Conservation (phyloP, 2,329 filamentous ascomycete genomes). For the Botrytis aclada region DNA sequence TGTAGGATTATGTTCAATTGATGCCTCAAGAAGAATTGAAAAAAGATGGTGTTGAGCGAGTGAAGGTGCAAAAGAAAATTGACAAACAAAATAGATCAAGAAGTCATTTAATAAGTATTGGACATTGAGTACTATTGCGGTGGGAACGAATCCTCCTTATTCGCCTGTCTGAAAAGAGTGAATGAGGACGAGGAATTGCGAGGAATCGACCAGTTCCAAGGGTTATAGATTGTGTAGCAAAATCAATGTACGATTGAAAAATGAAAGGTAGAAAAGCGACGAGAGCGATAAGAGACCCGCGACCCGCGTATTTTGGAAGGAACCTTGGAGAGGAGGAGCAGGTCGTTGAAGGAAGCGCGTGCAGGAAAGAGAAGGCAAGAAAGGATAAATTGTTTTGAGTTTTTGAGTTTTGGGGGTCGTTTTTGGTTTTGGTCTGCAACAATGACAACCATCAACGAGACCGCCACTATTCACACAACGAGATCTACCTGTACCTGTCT, state of each 20-base stretch:
- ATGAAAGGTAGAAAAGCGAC: slow-evolving; percentile 12
- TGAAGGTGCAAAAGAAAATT: slow-evolving; percentile 22
- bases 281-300: neutral
- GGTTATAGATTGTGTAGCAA: slow-evolving; percentile 14
- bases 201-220: neutral
- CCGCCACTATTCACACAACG: neutral
- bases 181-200: neutral
- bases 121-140: neutral
- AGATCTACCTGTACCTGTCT: neutral
- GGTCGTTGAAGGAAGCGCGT: slow-evolving; percentile 13
- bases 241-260: neutral
- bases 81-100: slow-evolving; percentile 20
- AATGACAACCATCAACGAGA: neutral
- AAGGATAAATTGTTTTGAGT: neutral
- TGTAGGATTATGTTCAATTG: neutral
- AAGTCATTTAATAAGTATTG: slow-evolving; percentile 32
- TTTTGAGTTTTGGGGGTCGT: neutral
- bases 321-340: neutral
- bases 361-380: neutral
- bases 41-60: slow-evolving; percentile 8
- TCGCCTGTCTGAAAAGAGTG: neutral
- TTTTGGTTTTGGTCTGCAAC: neutral
- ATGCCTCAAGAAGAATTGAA: neutral
- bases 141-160: neutral
- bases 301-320: slow-evolving; percentile 15